These are phyloP conservation scores for Cystobasidium slooffiae DNA, from an alignment of 1,284 basidiomycete species.

Conservation along the genomic window DNA sequence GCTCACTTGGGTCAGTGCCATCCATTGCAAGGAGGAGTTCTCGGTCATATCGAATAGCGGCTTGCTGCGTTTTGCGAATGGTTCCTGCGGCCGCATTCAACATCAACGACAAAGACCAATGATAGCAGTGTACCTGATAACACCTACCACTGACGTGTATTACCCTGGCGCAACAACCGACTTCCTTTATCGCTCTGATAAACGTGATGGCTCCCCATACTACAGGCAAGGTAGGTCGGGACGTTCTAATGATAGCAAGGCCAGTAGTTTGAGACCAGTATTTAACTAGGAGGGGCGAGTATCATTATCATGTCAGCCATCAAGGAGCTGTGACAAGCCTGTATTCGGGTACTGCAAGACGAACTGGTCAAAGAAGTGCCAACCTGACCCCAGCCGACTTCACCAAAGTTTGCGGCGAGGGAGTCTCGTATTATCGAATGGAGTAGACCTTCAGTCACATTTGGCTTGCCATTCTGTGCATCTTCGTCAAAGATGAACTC, in stretches of 20 bases:
- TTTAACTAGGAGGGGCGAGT: conserved; percentile 48
- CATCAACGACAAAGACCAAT: background rate
- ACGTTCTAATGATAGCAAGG: conserved; percentile 50
- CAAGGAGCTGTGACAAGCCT: background rate
- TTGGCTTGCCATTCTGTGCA: conserved; percentile 13
- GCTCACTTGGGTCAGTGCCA: background rate
- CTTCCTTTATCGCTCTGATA: conserved; percentile 47
- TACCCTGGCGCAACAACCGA: conserved; percentile 46
- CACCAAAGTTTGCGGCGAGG: conserved; percentile 52
- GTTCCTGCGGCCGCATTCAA: conserved; percentile 45
- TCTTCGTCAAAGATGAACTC: conserved; percentile 49
- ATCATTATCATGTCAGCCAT: no score
- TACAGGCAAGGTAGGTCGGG: conserved; percentile 48
- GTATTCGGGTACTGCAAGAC: conserved; percentile 4
- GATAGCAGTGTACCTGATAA: background rate
- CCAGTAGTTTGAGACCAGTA: conserved; percentile 50
- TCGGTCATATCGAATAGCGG: conserved; percentile 51
- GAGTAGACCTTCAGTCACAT: conserved; percentile 46
- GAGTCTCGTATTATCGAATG: conserved; percentile 49
- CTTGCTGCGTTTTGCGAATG: conserved; percentile 53
- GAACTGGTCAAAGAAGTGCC: conserved; percentile 50
- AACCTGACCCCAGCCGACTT: conserved; percentile 51
- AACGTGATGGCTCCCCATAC: conserved; percentile 52
- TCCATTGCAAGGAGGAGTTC: conserved; percentile 46
- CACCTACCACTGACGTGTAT: conserved; percentile 52